Percentiles rank a stretch among this genome's conserved stretches.
Conservation (phyloP, 2,329 filamentous ascomycete species). For the Ilyonectria mors-panacis region DNA sequence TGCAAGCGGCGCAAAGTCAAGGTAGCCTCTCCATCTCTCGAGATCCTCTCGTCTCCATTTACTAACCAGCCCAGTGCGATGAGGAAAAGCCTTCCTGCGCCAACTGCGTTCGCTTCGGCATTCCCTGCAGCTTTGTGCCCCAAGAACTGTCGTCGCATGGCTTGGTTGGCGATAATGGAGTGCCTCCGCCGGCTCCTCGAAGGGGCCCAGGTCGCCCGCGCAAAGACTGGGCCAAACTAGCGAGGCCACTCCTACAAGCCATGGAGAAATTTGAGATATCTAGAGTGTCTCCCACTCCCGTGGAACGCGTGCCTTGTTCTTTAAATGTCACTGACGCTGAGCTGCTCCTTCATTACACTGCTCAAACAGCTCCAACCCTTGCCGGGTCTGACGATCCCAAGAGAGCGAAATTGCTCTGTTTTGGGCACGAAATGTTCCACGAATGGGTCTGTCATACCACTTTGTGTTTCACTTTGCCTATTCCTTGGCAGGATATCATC, state of each 20-base stretch:
- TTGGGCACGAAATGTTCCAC: conserved; percentile 49
- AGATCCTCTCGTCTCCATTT: background rate
- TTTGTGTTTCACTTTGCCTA: conserved; percentile 51
- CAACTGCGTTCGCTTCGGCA: conserved; percentile 51
- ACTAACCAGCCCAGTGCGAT: conserved; percentile 45
- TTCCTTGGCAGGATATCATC: conserved; percentile 48
- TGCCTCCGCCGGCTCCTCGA: conserved; percentile 36
- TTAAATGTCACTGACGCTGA: conserved; percentile 50
- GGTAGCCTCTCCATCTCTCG: conserved; percentile 36
- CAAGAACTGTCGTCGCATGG: conserved; percentile 35
- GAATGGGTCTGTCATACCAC: conserved; percentile 47
- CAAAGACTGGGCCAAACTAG: conserved; percentile 48
- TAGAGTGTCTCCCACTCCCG: conserved; percentile 31
- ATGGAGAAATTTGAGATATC: conserved; percentile 42
- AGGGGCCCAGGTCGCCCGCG: conserved; percentile 50
- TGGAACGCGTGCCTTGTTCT: conserved; percentile 37
- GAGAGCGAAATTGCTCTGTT: conserved; percentile 40
- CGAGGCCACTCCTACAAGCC: conserved; percentile 34
- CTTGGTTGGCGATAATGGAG: conserved; percentile 34
- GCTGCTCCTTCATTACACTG: conserved; percentile 50
- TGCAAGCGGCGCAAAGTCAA: conserved; percentile 53
- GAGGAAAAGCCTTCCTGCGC: conserved; percentile 51
- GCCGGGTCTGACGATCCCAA: conserved; percentile 36
- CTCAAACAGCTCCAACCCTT: conserved; percentile 44
- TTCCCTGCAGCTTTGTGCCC: conserved; percentile 48